Conservation (phyloP, 495 filamentous ascomycete genomes). For the Bacidia rubella region DNA sequence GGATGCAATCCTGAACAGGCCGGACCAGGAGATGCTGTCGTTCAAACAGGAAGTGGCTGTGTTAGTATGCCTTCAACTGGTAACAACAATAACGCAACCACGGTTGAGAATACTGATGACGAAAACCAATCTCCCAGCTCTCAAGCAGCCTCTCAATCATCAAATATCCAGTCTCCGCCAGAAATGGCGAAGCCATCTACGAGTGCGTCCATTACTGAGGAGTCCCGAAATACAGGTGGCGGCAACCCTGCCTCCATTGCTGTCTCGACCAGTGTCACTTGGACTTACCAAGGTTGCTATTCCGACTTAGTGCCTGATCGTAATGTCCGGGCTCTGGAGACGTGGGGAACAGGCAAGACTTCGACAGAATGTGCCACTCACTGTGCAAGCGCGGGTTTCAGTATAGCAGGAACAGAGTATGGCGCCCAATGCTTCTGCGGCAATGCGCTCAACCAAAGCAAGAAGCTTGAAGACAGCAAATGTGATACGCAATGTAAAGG, state of each 20-base stretch:
- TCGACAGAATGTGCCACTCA: conserved; percentile 9
- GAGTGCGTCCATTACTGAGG: background rate
- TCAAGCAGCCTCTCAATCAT: background rate
- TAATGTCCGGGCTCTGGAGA: conserved; percentile 11
- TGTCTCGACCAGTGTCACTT: conserved; percentile 7
- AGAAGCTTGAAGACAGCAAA: conserved; percentile 3
- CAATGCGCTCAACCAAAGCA: conserved; percentile 10
- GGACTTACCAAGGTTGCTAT: conserved; percentile 12
- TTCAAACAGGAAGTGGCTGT: conserved; percentile 4
- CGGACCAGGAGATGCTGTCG: conserved; percentile 7
- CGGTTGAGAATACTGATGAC: background rate
- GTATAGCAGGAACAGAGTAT: conserved; percentile 17
- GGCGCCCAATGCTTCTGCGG: conserved; percentile 19
- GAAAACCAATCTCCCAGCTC: background rate
- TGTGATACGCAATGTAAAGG: conserved; percentile 11
- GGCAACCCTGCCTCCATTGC: conserved; percentile 4
- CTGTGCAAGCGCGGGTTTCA: conserved; percentile 11
- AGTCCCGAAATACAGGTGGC: background rate
- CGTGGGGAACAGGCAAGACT: conserved; percentile 8
- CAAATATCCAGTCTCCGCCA: background rate
- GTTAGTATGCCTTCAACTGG: background rate
- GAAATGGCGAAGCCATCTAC: background rate
- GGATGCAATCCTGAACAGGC: conserved; percentile 17
- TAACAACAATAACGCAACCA: too few relatives aligned
- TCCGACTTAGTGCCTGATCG: conserved; percentile 7